Conservation (phyloP, 371 early-diverging fungal species). For the Blyttiomyces sp. region DNA sequence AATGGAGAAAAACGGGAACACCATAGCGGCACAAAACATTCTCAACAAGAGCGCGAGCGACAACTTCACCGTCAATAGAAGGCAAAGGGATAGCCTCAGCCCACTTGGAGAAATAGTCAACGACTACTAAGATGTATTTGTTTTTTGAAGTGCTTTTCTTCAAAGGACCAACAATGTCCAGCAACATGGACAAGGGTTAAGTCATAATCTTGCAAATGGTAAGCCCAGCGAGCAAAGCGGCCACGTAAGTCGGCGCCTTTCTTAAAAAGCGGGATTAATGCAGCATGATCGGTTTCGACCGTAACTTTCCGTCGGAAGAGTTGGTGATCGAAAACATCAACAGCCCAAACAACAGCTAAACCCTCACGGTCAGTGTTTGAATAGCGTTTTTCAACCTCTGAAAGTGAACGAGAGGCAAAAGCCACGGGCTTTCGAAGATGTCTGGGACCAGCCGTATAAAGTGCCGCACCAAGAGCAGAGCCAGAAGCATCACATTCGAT, state of each 20-base stretch:
- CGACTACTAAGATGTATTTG: slow-evolving; percentile 4
- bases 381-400: slow-evolving; percentile 8
- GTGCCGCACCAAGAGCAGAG: slow-evolving; percentile 6
- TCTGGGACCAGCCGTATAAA: slow-evolving; percentile 1
- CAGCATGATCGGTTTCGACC: slow-evolving; percentile 20
- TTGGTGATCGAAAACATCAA: slow-evolving; percentile 7
- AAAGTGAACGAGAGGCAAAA: slow-evolving; percentile 12
- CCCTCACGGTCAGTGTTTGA: slow-evolving; percentile 22
- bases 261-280: slow-evolving; percentile 9
- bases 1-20: slow-evolving; percentile 7
- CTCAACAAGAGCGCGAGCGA: slow-evolving; percentile 9
- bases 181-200: slow-evolving; percentile 5
- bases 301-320: slow-evolving; percentile 1
- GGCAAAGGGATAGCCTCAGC: slow-evolving; percentile 10
- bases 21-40: slow-evolving; percentile 7
- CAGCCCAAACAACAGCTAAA: slow-evolving; percentile 17
- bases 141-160: background rate
- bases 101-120: slow-evolving; percentile 12
- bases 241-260: slow-evolving; percentile 12
- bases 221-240: slow-evolving; percentile 13
- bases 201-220: slow-evolving; percentile 11
- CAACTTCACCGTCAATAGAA: slow-evolving; percentile 1
- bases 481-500: slow-evolving; percentile 16
- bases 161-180: slow-evolving; percentile 9
- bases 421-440: slow-evolving; percentile 9